These are phyloP conservation scores for Salix viminalis DNA, from an alignment of 345 rosid species.

Conservation along the genomic window DNA sequence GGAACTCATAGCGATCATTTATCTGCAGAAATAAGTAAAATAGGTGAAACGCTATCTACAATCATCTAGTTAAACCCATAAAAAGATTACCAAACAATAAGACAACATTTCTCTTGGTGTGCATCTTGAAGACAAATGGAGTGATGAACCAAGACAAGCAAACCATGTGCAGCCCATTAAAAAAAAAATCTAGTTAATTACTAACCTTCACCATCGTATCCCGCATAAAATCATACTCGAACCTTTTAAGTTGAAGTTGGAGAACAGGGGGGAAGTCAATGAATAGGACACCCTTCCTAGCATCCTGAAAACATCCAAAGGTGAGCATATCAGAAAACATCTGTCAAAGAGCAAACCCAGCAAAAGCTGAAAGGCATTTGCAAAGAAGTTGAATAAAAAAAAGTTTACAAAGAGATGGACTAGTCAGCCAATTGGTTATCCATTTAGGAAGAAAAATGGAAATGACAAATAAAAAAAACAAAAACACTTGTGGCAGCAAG, in stretches of 20 bases:
- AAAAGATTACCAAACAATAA: background rate
- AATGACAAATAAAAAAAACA: background rate
- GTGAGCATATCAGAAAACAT: background rate
- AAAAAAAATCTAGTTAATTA: background rate
- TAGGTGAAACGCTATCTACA: background rate
- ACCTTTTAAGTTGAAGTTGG: slow-evolving; percentile 48
- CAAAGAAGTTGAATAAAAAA: background rate
- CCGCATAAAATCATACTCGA: slow-evolving; percentile 50
- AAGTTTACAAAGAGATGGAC: background rate
- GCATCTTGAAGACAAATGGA: background rate
- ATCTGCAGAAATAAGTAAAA: slow-evolving; percentile 15
- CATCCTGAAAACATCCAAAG: slow-evolving; percentile 35
- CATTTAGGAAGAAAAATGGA: background rate
- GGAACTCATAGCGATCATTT: slow-evolving; percentile 37
- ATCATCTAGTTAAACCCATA: background rate
- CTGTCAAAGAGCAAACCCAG: background rate
- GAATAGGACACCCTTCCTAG: slow-evolving; percentile 45
- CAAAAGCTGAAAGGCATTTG: background rate
- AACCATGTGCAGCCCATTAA: background rate
- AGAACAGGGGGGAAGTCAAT: slow-evolving; percentile 92
- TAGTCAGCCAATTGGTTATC: background rate
- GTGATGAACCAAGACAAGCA: background rate
- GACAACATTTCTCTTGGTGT: background rate
- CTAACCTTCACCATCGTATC: slow-evolving; percentile 51
- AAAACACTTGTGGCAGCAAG: background rate